Evolutionary conservation across 345 rosid genomes (phyloP), one percentile per base, ranked within the genome.

Genomic region (Triadica sebifera): DNA sequence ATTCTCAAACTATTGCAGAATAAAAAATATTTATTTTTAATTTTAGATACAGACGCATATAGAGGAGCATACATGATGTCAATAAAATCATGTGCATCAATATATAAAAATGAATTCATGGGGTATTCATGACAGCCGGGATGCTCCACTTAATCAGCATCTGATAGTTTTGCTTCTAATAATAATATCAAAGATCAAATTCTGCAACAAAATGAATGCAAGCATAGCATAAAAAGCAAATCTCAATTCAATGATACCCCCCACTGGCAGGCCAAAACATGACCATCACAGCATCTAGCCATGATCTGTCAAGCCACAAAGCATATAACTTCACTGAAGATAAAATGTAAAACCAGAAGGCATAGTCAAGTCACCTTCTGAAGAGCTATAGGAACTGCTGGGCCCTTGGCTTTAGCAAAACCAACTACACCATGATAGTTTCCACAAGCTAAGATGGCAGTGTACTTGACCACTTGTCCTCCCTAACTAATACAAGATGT

Each of bases 381-480:
- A 62, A 89, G 82, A 45, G 99, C 99, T 81, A 93, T 41, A 52
- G 92, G 93, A 70, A 88, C 81, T 53, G 88, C 84, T 17, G 92
- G 87, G 64, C 86, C 97, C 86, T 89, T 94, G 72, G 93, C 98
- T 85, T 89, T 94, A 64, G 97, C 97, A 80, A 74, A 94, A 50
- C 98, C 98, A 72, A 94, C 81, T 78, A 92, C 85, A 75, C 98
- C 98, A 70, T 92, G 84, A 82, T 88, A 89, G 82, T 94, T 94
- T 74, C 98, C 98, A 61, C 98, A 94, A 38, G 91, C 95, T 81
- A 94, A 71, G 70, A 94, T 78, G 52, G 90, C 97, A 65, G 97
- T 85, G 85, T 89, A 92, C 77, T 85, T 89, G 77, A 86, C 80
- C 77, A 87, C 90, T 85, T 87, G 89, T 75, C 93, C 96, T 57